Evolutionary conservation across 139 green algal species (phyloP), one percentile per base, ranked within the genome.

Genomic region (Axilococcus clingmanii): DNA sequence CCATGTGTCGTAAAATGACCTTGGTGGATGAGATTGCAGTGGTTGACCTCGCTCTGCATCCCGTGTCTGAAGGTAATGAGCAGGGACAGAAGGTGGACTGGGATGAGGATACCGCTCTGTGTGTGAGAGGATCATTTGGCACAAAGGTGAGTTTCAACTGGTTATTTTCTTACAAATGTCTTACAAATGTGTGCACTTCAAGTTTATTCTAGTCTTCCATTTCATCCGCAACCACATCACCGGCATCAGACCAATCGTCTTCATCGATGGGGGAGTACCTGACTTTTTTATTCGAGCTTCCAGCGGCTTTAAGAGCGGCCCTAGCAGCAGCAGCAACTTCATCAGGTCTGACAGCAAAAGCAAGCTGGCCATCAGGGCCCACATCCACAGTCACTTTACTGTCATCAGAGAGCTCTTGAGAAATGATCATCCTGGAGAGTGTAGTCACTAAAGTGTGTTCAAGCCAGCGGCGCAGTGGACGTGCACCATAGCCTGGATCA

Each of bases 401-500:
- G 54, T 65, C 61, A 7, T 85, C 77, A 3, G 49, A 32, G 49
- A 88, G 66, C 50, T 79, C 37, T 3, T 76, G 77, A 15, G 53
- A 37, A 15, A 91, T 55, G 31, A 91, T 66, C 72, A 87, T 81
- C 27, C 66, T 59, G 11, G 52, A 74, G 7, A 88, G 68, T 24
- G 83, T 66, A 11, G 82, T 88, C 23, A 88, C 63, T 17, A 85
- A 45, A 47, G 64, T 47, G 28, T 83, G 71, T 63, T 85, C 80
- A 52, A 89, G 69, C 72, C 79, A 87, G 16, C 84, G 65, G 6
- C 82, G 70, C 52, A 94, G 65, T 34, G 84, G 82, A 3, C 82
- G 68, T 2, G 82, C 82, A 17, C 84, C 84, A 40, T 81, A 88
- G 4, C 69, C 46, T 27, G 63, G 60, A 40, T 84, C 70, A 34